These are phyloP conservation scores for Trypanosoma platydactyli DNA, from an alignment of 208 protist genomes.

Conservation along the genomic window DNA sequence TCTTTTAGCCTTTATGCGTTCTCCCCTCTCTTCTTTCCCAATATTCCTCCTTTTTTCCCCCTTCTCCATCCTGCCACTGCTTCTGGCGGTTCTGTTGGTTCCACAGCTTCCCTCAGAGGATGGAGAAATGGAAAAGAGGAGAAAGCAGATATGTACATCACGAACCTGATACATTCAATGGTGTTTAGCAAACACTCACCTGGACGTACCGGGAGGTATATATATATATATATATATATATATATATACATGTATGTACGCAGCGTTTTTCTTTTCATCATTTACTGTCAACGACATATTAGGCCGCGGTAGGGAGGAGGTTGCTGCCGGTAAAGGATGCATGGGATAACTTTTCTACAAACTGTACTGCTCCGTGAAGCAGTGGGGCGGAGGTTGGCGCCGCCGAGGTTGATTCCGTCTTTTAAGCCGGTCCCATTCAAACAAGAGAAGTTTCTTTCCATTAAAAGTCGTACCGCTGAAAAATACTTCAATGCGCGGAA, in stretches of 20 bases:
- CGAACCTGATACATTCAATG: not conserved
- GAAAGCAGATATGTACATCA: not conserved
- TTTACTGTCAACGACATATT: no score
- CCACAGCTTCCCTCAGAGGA: no score
- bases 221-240: conserved; percentile 3
- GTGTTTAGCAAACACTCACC: not conserved
- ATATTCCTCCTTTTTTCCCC: not conserved
- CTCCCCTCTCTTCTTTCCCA: conserved; percentile 5
- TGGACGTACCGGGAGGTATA: not conserved
- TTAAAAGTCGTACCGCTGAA: conserved; percentile 61
- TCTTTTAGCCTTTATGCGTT: not conserved
- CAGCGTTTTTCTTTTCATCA: not conserved
- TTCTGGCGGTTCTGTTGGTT: no score
- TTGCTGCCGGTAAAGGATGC: no score
- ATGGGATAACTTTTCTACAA: no score
- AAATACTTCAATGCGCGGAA: conserved; percentile 45
- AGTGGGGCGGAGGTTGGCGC: not conserved
- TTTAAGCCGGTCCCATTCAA: conserved; percentile 61
- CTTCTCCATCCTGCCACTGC: no score
- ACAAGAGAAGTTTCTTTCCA: conserved; percentile 78
- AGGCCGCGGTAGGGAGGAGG: no score
- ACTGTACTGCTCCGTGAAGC: not conserved
- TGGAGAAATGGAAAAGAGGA: conserved; percentile 1
- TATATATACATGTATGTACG: not conserved
- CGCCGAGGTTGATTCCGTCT: conserved; percentile 22